Evolutionary conservation across 139 green algal genomes (phyloP), one percentile per base, ranked within the genome.

Genomic region (Nannochloris sp.): DNA sequence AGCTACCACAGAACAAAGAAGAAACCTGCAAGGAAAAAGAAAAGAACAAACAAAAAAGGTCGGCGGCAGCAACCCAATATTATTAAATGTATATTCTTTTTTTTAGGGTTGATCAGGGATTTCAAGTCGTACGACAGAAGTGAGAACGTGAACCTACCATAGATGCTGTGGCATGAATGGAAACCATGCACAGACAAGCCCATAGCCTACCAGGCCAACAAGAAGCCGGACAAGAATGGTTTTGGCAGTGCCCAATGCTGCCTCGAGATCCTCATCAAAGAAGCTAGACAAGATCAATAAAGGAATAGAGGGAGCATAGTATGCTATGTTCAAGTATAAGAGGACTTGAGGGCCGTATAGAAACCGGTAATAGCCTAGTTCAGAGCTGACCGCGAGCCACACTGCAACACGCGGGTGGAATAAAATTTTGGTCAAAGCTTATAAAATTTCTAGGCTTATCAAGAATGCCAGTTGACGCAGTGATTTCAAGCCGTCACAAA

Each of bases 271-370:
- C 0, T 65, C 61, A 65, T 91, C 84, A 47, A 85, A 42, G 0
- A 72, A 78, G 4, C 54, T 78, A n/a, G 58, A 80, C 5, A 86
- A 15, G 7, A 78, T 37, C 4, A 91, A 83, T 9, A 91, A 70
- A 2, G 86, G 86, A 53, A 91, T 93, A 68, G 68, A 82, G 37
- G 86, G 86, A 38, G 89, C 31, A 60, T 86, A 91, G 69, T 88
- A 93, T 7, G 81, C 83, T 4, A 93, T 76, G 54, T 91, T 89
- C 57, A 93, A 72, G 72, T 85, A 72, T 23, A 92, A 71, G 38
- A 93, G 72, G 1, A 80, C 69, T 47, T 82, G 72, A 0, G 84
- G 86, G 0, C 86, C 86, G 39, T 85, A 90, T 45, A 86, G 62
- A 25, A 71, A 72, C 32, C 69, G 77, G 70, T 90, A 93, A 59